Conservation (phyloP, 1,139 yeast species). For the Kluyveromyces sp. region DNA sequence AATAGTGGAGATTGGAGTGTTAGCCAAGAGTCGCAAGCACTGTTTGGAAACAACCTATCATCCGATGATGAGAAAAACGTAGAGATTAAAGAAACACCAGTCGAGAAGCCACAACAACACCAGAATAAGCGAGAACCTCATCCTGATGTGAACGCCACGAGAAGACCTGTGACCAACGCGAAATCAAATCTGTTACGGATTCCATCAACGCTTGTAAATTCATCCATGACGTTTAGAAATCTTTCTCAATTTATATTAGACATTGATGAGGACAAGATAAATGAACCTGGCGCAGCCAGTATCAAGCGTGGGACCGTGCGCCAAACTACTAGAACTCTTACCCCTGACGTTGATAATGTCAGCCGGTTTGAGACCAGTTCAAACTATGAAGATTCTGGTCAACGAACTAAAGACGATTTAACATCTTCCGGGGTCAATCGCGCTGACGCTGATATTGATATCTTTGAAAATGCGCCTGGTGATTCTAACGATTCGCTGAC, state of each 20-base stretch:
- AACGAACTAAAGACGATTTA: neutral
- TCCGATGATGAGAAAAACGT: conserved; percentile 1
- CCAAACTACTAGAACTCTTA: conserved; percentile 2
- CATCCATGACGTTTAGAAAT: conserved; percentile 26
- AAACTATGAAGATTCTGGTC: conserved; percentile 6
- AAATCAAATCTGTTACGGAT: conserved; percentile 16
- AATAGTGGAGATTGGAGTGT: conserved; percentile 14
- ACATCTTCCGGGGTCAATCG: conserved; percentile 4
- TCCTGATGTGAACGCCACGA: neutral
- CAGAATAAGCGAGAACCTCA: too few species aligned
- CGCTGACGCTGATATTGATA: conserved; percentile 17
- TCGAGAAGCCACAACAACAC: neutral
- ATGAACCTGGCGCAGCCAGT: neutral
- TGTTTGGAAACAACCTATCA: neutral
- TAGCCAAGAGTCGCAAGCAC: conserved; percentile 9
- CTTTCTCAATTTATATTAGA: conserved; percentile 18
- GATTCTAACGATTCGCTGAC: conserved; percentile 23
- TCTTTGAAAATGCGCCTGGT: conserved; percentile 29
- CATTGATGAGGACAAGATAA: conserved; percentile 8
- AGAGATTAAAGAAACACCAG: too few species aligned
- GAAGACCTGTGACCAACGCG: conserved; percentile 1
- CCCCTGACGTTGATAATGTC: conserved; percentile 3
- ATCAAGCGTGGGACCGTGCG: neutral
- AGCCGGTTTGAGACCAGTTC: conserved; percentile 3
- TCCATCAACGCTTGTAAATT: conserved; percentile 23